Conservation (phyloP, 805 yeast genomes). For the Kuraishia ogatae region DNA sequence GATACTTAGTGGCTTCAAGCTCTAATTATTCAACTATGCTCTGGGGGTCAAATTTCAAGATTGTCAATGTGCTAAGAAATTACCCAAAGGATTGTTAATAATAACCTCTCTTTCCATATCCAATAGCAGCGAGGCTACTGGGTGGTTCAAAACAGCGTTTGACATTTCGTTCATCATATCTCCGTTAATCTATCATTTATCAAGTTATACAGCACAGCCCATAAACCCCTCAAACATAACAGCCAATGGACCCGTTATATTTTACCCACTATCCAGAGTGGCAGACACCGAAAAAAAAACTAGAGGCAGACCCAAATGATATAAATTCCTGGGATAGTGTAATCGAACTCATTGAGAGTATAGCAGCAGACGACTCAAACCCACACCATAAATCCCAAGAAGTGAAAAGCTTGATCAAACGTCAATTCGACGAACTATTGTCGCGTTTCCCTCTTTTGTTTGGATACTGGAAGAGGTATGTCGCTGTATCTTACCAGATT, state of each 20-base stretch:
- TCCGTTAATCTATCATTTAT: too few species aligned
- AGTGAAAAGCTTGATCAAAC: conserved; percentile 10
- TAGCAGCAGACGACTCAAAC: conserved; percentile 13
- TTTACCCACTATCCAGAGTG: conserved; percentile 19
- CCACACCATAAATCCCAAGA: conserved; percentile 8
- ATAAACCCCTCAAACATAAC: background rate
- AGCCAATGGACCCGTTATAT: background rate
- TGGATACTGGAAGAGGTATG: conserved; percentile 59
- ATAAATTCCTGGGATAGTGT: conserved; percentile 17
- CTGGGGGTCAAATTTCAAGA: too few species aligned
- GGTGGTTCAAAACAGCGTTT: too few species aligned
- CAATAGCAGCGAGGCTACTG: too few species aligned
- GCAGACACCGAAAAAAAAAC: conserved; percentile 11
- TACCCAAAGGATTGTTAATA: too few species aligned
- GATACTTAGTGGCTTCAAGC: too few species aligned
- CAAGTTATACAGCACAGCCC: background rate
- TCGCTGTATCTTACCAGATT: conserved; percentile 44
- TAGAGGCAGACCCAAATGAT: conserved; percentile 16
- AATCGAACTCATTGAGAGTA: conserved; percentile 14
- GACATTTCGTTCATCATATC: too few species aligned
- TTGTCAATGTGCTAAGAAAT: too few species aligned
- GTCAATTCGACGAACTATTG: conserved; percentile 34
- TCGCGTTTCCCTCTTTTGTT: conserved; percentile 46
- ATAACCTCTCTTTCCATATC: too few species aligned
- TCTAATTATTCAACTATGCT: too few species aligned